phyloP scores from a whole-genome alignment of 2,329 filamentous ascomycete species.

The Fusarium abutilonis region DNA sequence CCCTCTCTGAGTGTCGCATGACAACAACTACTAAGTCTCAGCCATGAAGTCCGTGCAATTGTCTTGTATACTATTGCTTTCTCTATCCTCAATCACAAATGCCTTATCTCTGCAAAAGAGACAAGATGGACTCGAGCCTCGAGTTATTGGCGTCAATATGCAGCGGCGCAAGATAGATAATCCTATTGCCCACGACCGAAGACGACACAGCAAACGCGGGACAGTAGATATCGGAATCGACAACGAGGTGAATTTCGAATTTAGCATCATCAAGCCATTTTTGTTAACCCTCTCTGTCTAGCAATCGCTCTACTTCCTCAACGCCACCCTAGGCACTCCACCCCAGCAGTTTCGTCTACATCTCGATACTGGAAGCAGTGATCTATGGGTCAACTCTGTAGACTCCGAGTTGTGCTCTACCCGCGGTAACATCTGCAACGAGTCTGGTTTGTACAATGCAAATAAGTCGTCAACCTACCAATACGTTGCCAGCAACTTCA shows the following conservation, averaged over 20 bases:
- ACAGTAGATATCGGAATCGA: slow-evolving; percentile 60
- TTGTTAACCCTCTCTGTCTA: slow-evolving; percentile 40
- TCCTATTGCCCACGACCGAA: slow-evolving; percentile 56
- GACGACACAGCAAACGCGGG: slow-evolving; percentile 53
- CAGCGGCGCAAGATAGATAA: slow-evolving; percentile 52
- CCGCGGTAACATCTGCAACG: slow-evolving; percentile 62
- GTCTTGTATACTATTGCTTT: slow-evolving; percentile 38
- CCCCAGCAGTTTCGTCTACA: slow-evolving; percentile 66
- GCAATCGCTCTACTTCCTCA: slow-evolving; percentile 72
- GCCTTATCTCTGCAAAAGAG: slow-evolving; percentile 46
- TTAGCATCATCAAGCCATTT: too few species aligned
- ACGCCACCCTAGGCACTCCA: slow-evolving; percentile 71
- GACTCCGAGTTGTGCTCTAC: slow-evolving; percentile 68
- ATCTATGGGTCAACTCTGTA: slow-evolving; percentile 75
- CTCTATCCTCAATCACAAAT: slow-evolving; percentile 42
- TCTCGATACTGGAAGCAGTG: slow-evolving; percentile 75
- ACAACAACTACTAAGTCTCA: slow-evolving; percentile 5
- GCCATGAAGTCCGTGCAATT: slow-evolving; percentile 52
- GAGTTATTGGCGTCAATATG: slow-evolving; percentile 59
- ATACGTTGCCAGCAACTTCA: slow-evolving; percentile 80
- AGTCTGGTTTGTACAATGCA: slow-evolving; percentile 73
- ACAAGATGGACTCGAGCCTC: slow-evolving; percentile 48
- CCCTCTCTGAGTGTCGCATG: background rate
- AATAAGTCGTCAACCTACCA: slow-evolving; percentile 80
- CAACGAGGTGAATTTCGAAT: slow-evolving; percentile 61